Evolutionary conservation across 1,139 yeast species (phyloP), one percentile per base, ranked within the genome.

Genomic region (Nakaseomyces glabratus): DNA sequence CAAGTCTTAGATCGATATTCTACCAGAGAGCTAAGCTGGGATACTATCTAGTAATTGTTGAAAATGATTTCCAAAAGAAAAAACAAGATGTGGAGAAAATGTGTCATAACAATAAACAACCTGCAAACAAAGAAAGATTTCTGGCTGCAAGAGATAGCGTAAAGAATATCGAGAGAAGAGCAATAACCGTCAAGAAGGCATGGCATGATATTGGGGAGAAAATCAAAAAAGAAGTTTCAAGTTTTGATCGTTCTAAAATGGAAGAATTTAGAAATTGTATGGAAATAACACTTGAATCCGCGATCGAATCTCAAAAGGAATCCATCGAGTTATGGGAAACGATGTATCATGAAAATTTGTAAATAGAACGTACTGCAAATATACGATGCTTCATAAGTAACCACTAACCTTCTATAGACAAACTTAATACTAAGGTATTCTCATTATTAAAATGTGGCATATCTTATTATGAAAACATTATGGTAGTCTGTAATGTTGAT

Each of bases 251-350:
- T 31, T 93, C 79, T 38, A 82, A 80, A 51, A 72, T 86, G 33
- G 76, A 73, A 33, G 98, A 90, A 51, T 86, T 93, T 59, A 72
- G 95, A 51, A 82, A 84, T 51, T 73, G 88, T 43, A 85, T 90
- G 39, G 99, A 90, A 60, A 78, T 88, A 15, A 88, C 77, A 49
- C 70, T 93, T 52, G 98, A 93, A 58, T 76, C 93, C 40, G 76
- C 93, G 16, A 82, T 88, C 34, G 98, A 90, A 60, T 71, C 90
- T 12, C 98, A 90, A 57, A 93, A 90, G 62, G 96, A 86, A 57
- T 77, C 90, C 21, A 90, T 90, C 47, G 98, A 90, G 59, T 60
- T 84, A 20, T 90, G 96, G 93, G 97, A 90, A 60, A 82, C 95
- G 0, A 90, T 82, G 49, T 79, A 78, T 50, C 55, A 54, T 28